Conservation (phyloP, 805 yeast species). For the Teunomyces panamensis region DNA sequence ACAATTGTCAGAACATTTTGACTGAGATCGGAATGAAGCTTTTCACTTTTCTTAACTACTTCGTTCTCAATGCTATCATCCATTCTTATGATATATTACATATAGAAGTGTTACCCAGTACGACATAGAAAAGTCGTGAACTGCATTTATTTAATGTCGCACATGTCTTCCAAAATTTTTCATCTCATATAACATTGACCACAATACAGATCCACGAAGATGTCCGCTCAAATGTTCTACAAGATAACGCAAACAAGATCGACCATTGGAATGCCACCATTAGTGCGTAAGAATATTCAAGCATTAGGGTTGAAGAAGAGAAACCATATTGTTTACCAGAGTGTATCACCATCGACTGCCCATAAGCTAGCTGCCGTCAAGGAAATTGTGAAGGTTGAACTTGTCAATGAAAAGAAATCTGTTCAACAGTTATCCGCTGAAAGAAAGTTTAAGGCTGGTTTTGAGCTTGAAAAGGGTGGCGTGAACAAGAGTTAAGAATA, state of each 20-base stretch:
- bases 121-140: constrained; percentile 1
- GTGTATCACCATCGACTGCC: constrained; percentile 74
- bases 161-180: not conserved
- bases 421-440: constrained; percentile 49
- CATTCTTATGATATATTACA: not conserved
- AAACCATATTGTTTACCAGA: constrained; percentile 70
- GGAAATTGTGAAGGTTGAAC: constrained; percentile 80
- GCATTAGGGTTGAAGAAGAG: constrained; percentile 74
- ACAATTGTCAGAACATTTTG: not conserved
- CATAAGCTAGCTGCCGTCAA: constrained; percentile 81
- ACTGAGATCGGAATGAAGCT: constrained; percentile 13
- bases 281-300: constrained; percentile 59
- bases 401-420: constrained; percentile 54
- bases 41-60: constrained; percentile 14
- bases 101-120: not conserved
- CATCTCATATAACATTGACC: not conserved
- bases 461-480: constrained; percentile 17
- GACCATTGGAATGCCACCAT: constrained; percentile 78
- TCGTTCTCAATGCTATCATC: constrained; percentile 7
- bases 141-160: not conserved
- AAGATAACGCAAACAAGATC: constrained; percentile 79
- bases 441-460: constrained; percentile 68
- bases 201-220: not conserved
- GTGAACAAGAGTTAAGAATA: not conserved
- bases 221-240: constrained; percentile 24